Evolutionary conservation across 495 filamentous ascomycete genomes (phyloP).

Genomic region (Trichoderma parareesei): DNA sequence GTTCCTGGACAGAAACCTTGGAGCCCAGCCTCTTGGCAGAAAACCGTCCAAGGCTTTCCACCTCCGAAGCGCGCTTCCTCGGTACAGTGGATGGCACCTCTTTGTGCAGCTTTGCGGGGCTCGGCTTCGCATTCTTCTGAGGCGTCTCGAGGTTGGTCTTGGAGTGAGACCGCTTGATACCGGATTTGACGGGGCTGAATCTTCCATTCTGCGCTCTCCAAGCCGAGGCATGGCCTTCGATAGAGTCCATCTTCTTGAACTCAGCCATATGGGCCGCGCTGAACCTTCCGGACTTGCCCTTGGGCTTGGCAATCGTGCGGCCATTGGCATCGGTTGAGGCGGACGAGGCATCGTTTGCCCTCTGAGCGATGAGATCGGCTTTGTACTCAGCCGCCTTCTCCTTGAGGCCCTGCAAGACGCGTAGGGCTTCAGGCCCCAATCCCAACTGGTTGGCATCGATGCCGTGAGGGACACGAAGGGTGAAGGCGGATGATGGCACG

Average conservation of each 20-base stretch:
- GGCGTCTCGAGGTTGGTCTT: constrained; percentile 56
- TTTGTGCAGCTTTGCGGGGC: constrained; percentile 23
- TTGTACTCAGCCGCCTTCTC: constrained; percentile 62
- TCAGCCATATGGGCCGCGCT: constrained; percentile 75
- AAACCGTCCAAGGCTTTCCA: neutral
- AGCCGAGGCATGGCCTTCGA: constrained; percentile 72
- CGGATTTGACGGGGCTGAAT: constrained; percentile 44
- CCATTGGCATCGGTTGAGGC: constrained; percentile 1
- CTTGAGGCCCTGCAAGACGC: constrained; percentile 69
- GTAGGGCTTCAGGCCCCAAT: constrained; percentile 66
- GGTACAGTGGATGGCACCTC: neutral
- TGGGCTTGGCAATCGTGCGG: constrained; percentile 70
- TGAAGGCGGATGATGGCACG: constrained; percentile 54
- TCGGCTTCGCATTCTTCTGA: constrained; percentile 25
- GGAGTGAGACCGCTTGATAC: constrained; percentile 65
- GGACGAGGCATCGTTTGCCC: constrained; percentile 34
- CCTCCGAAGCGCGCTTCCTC: constrained; percentile 13
- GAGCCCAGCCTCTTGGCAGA: constrained; percentile 10
- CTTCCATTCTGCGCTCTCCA: constrained; percentile 59
- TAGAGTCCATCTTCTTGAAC: constrained; percentile 97
- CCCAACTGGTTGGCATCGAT: constrained; percentile 33
- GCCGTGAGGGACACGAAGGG: constrained; percentile 59
- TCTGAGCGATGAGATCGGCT: constrained; percentile 50
- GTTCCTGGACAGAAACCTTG: neutral
- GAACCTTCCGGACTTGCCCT: constrained; percentile 67